These are phyloP conservation scores for Taphrina wiesneri DNA, from an alignment of 1,139 yeast species.

Conservation along the genomic window DNA sequence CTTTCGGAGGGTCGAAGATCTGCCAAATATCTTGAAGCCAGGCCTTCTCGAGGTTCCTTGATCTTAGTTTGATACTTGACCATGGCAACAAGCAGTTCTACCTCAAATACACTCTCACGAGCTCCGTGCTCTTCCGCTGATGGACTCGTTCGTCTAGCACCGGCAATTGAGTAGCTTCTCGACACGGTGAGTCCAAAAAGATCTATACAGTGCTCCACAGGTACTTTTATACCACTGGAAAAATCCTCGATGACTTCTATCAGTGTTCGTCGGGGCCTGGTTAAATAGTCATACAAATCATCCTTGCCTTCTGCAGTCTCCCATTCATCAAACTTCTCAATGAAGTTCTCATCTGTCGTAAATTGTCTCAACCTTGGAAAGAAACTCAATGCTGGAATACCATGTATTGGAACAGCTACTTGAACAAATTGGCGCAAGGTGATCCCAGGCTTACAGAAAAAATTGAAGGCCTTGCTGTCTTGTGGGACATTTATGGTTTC, in stretches of 20 bases:
- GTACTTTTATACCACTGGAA: slow-evolving; percentile 62
- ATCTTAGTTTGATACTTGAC: slow-evolving; percentile 85
- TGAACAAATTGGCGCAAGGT: slow-evolving; percentile 74
- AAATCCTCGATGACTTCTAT: slow-evolving; percentile 83
- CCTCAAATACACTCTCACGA: slow-evolving; percentile 38
- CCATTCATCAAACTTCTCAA: slow-evolving; percentile 73
- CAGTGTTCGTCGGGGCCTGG: slow-evolving; percentile 84
- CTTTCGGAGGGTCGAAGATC: slow-evolving; percentile 48
- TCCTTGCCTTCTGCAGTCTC: slow-evolving; percentile 63
- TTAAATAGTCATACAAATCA: slow-evolving; percentile 82
- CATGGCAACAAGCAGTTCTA: slow-evolving; percentile 74
- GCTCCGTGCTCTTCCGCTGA: slow-evolving; percentile 29
- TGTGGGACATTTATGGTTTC: slow-evolving; percentile 42
- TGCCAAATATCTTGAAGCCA: slow-evolving; percentile 78
- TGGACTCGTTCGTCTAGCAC: slow-evolving; percentile 43
- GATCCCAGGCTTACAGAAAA: slow-evolving; percentile 51
- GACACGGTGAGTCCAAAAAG: slow-evolving; percentile 77
- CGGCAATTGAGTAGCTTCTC: slow-evolving; percentile 79
- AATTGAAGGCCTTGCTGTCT: slow-evolving; percentile 20
- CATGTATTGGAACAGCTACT: slow-evolving; percentile 75
- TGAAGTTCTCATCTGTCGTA: slow-evolving; percentile 64
- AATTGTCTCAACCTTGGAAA: slow-evolving; percentile 67
- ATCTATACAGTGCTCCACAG: slow-evolving; percentile 72
- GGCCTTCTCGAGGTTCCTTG: slow-evolving; percentile 72
- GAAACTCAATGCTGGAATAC: slow-evolving; percentile 82